Conservation (phyloP, 2,329 filamentous ascomycete genomes). For the Ciborinia camelliae region DNA sequence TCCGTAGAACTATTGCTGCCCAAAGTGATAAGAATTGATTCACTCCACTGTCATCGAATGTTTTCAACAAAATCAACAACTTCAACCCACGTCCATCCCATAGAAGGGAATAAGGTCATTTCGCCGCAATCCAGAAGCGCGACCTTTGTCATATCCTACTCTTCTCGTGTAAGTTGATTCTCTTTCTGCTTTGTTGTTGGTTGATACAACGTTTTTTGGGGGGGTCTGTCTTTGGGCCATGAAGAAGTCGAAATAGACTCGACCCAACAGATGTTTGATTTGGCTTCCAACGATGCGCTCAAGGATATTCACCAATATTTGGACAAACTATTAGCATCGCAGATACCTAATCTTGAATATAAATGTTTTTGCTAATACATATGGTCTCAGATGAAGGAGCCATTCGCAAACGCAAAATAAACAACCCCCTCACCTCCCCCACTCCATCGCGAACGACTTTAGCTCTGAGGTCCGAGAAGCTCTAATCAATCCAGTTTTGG, state of each 20-base stretch:
- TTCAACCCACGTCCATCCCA: neutral
- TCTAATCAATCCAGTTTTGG: neutral
- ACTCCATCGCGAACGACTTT: neutral
- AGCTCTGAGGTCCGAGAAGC: neutral
- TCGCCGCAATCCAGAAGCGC: neutral
- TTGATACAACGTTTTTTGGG: slow-evolving; percentile 4
- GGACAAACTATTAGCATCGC: neutral
- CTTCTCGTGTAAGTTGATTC: neutral
- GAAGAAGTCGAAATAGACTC: slow-evolving; percentile 14
- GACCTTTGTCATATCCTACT: neutral
- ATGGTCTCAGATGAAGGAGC: slow-evolving; percentile 11
- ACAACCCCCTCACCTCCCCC: slow-evolving; percentile 1
- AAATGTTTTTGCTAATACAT: slow-evolving; percentile 5
- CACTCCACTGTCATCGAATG: neutral
- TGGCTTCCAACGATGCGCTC: slow-evolving; percentile 9
- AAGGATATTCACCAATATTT: neutral
- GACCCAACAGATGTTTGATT: neutral
- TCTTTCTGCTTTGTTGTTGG: neutral
- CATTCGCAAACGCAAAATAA: neutral
- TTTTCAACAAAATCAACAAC: slow-evolving; percentile 1
- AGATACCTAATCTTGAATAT: neutral
- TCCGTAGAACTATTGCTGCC: neutral
- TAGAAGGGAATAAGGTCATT: neutral
- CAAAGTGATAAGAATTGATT: slow-evolving; percentile 4
- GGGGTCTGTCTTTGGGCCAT: slow-evolving; percentile 2